Percentiles rank a stretch among this genome's conserved stretches.
These are phyloP conservation scores for Suhomyces faveliae DNA, from an alignment of 805 yeast species.

Conservation along the genomic window DNA sequence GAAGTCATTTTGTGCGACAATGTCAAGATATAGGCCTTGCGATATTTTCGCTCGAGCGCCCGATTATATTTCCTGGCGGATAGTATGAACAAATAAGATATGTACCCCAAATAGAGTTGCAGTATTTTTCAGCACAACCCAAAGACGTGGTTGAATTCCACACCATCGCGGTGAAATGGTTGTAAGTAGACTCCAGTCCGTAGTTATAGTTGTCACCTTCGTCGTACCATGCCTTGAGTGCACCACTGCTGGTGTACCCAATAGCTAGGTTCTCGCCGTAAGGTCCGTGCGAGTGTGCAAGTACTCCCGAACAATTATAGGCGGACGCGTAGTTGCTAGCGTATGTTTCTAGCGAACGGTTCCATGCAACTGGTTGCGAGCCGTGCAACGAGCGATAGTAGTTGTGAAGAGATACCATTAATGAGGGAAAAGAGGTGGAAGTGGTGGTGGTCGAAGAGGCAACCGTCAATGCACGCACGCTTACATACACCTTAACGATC, in stretches of 20 bases:
- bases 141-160: conserved; percentile 33
- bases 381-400: conserved; percentile 29
- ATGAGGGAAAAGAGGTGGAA: conserved; percentile 16
- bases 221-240: conserved; percentile 41
- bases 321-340: conserved; percentile 31
- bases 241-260: conserved; percentile 34
- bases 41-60: conserved; percentile 22
- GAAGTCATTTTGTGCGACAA: conserved; percentile 26
- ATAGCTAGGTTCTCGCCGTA: conserved; percentile 42
- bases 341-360: conserved; percentile 25
- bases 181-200: conserved; percentile 24
- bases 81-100: conserved; percentile 41
- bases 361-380: conserved; percentile 32
- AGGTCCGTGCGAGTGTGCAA: conserved; percentile 34
- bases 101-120: conserved; percentile 32
- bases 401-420: conserved; percentile 29
- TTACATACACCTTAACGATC: background rate
- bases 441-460: background rate
- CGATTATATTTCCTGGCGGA: conserved; percentile 31
- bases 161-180: conserved; percentile 40
- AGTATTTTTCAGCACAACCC: conserved; percentile 36
- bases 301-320: conserved; percentile 35
- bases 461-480: background rate
- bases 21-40: conserved; percentile 20
- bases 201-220: conserved; percentile 33